These are phyloP conservation scores for Pichia sorboxylosa DNA, from an alignment of 1,139 yeast species.

Conservation along the genomic window DNA sequence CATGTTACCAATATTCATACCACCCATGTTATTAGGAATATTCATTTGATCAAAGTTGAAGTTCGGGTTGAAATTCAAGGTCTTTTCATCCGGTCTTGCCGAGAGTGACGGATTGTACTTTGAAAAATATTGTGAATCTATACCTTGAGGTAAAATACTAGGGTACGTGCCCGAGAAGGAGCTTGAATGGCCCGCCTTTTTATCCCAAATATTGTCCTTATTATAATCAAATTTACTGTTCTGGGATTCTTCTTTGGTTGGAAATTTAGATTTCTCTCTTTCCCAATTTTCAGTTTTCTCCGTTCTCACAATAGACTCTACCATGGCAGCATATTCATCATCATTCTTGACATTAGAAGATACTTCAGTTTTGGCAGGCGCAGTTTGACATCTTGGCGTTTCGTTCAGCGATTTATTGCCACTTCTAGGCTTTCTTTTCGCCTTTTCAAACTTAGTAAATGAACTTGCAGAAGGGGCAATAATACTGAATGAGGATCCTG, in stretches of 20 bases:
- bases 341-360: not conserved
- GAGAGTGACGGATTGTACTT: too few species aligned
- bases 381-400: not conserved
- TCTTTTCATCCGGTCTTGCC: too few species aligned
- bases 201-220: too few species aligned
- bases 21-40: slow-evolving; percentile 1
- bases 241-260: not conserved
- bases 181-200: too few species aligned
- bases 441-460: slow-evolving; percentile 8
- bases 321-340: slow-evolving; percentile 22
- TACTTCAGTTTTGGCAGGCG: not conserved
- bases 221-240: too few species aligned
- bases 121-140: too few species aligned
- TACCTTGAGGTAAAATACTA: too few species aligned
- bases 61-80: too few species aligned
- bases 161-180: too few species aligned
- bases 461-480: slow-evolving; percentile 7
- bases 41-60: slow-evolving; percentile 1
- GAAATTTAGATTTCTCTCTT: not conserved
- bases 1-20: slow-evolving; percentile 1
- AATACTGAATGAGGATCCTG: slow-evolving; percentile 12
- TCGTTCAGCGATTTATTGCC: not conserved
- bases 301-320: slow-evolving; percentile 25
- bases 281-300: too few species aligned
- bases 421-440: slow-evolving; percentile 1